Conservation (phyloP, 2,329 filamentous ascomycete genomes). For the Neofusicoccum cordaticola region DNA sequence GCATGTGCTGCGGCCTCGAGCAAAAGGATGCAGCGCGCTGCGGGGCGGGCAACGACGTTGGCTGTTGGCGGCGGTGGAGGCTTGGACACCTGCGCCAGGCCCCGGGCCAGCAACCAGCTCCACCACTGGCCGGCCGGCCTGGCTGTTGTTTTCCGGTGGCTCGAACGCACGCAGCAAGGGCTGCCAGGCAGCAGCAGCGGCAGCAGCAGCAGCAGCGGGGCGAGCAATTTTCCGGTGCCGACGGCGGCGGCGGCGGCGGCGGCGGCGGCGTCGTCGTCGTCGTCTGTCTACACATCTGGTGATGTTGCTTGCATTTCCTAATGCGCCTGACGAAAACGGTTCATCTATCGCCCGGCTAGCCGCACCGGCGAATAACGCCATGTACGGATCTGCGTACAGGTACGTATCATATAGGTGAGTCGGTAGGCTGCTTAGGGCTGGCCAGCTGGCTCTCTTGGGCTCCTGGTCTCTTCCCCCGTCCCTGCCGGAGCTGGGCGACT, state of each 20-base stretch:
- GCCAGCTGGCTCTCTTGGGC: neutral
- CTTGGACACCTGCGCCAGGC: neutral
- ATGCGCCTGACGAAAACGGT: constrained; percentile 12
- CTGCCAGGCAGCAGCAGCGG: neutral
- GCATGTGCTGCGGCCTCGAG: neutral
- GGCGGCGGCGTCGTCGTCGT: neutral
- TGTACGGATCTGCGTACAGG: neutral
- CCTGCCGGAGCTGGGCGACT: neutral
- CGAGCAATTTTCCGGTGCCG: neutral
- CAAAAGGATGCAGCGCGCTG: neutral
- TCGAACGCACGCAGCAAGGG: neutral
- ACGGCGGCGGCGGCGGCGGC: too few relatives aligned
- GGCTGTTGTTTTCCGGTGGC: neutral
- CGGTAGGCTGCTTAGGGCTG: constrained; percentile 1
- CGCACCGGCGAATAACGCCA: neutral
- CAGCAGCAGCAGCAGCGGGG: neutral
- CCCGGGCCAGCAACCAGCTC: neutral
- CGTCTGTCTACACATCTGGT: neutral
- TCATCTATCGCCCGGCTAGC: neutral
- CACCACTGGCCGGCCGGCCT: neutral
- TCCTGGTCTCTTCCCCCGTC: neutral
- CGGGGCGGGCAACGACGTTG: neutral
- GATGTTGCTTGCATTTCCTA: neutral
- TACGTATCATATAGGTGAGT: neutral
- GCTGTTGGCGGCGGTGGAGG: neutral